phyloP scores from a whole-genome alignment of 108 stramenopile species.

The Stephanodiscus minutulus region DNA sequence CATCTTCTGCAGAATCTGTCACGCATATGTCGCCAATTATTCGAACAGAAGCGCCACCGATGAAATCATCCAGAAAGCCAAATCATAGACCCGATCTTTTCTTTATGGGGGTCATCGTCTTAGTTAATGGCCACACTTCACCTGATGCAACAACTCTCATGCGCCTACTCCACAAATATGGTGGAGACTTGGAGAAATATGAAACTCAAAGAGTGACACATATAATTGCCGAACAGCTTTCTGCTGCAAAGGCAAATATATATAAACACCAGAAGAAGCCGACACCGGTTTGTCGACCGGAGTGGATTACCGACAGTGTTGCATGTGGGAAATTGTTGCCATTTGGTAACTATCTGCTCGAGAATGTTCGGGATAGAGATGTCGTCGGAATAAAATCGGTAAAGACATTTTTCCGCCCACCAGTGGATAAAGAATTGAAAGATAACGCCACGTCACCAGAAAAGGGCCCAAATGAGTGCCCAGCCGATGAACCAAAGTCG shows the following conservation, averaged over 20 bases:
- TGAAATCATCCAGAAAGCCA: not conserved
- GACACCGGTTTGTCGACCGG: constrained; percentile 61
- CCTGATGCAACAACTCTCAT: constrained; percentile 74
- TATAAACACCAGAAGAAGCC: constrained; percentile 71
- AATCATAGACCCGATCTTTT: constrained; percentile 65
- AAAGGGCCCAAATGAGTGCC: constrained; percentile 29
- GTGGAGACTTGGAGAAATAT: constrained; percentile 82
- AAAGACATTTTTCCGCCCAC: constrained; percentile 31
- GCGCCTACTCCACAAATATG: constrained; percentile 74
- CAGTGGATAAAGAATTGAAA: not conserved
- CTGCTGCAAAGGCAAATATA: constrained; percentile 76
- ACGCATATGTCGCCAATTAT: not conserved
- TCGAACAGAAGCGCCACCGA: not conserved
- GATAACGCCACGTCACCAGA: constrained; percentile 10
- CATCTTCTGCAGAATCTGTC: not conserved
- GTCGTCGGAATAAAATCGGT: constrained; percentile 37
- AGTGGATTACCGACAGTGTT: constrained; percentile 78
- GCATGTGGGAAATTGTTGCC: constrained; percentile 58
- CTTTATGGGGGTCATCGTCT: constrained; percentile 73
- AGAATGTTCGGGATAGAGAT: constrained; percentile 45
- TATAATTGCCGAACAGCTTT: constrained; percentile 76
- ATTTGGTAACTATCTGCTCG: constrained; percentile 65
- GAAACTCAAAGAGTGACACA: constrained; percentile 83
- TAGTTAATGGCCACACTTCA: constrained; percentile 76
- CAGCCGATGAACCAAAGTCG: constrained; percentile 48